A percentile compares a stretch with the other conserved stretches of the same genome.
Conservation (phyloP, 2,329 filamentous ascomycete genomes). For the Phyllosticta citribraziliensis region DNA sequence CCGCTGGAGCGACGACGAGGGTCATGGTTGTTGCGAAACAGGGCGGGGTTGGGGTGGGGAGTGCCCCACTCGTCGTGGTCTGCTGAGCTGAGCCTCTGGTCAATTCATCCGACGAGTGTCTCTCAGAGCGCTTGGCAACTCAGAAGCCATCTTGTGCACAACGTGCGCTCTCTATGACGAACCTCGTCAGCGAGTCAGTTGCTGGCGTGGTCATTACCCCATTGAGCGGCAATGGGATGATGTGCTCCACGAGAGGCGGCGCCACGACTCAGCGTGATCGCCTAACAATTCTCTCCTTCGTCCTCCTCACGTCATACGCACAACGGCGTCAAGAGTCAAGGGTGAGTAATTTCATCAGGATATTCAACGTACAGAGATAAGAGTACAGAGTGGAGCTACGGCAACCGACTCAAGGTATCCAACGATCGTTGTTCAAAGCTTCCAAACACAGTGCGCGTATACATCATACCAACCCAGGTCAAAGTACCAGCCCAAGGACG, state of each 20-base stretch:
- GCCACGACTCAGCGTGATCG: not conserved
- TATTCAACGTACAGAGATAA: not conserved
- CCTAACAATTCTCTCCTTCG: not conserved
- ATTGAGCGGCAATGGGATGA: not conserved
- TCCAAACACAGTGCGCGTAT: not conserved
- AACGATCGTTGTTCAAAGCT: not conserved
- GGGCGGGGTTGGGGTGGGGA: conserved; percentile 2
- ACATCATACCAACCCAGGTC: not conserved
- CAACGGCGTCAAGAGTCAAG: not conserved
- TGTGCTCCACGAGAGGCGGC: not conserved
- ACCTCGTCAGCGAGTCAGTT: not conserved
- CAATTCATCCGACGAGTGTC: no score
- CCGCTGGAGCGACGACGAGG: not conserved
- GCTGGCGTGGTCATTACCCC: not conserved
- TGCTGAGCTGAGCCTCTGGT: not conserved
- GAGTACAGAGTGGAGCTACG: not conserved
- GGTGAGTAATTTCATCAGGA: not conserved
- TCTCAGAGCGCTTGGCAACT: no score
- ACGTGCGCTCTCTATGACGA: not conserved
- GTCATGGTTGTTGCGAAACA: conserved; percentile 2
- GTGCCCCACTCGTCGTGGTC: not conserved
- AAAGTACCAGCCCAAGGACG: not conserved
- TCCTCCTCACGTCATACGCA: not conserved
- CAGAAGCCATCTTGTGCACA: no score
- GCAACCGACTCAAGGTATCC: not conserved